Base-by-base conservation (phyloP, 2,329 filamentous ascomycete genomes). In the Aschersonia sp. region DNA sequence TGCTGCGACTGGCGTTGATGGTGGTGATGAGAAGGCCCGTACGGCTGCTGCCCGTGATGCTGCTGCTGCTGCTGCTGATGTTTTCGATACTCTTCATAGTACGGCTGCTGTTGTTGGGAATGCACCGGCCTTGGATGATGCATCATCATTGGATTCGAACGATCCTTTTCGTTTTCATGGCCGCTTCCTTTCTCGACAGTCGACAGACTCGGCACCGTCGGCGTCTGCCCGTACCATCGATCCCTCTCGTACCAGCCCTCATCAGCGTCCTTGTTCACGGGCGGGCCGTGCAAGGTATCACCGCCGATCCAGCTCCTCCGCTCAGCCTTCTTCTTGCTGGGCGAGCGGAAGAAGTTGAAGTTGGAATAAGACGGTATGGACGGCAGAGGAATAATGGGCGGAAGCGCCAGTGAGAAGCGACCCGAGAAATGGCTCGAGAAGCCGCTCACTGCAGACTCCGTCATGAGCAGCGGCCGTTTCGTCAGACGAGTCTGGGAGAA, bases 261-360 rank as follows among this genome's bases (percentile, higher is more conserved):
- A 11, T 39, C 44, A 2, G 22, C 41, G 14, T 48, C 42, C 49
- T 58, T 63, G 39, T 55, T 62, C 45, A 71, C 56, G 52, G 59
- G 63, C 8, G 71, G 70, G 5, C 71, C 71, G 49, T 73, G 70
- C n/a, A 72, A 59, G 47, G 64, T 66, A 45, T 76, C 71, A 52
- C 73, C 72, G 48, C 73, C 70, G 31, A 48, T 11, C 46, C 49
- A 50, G 43, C 42, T 43, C 11, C 32, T 37, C 22, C 45, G 14
- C 6, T 47, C 47, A 5, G 8, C 30, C 14, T 32, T 12, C 40
- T 43, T 43, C 42, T 45, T 50, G 14, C 57, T 43, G 51, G 49
- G 46, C 51, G 47, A 55, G 10, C 52, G 48, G 9, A 58, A 59
- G 35, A 62, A 55, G 10, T 42, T 53, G 31, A 62, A 54, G 49